Base-by-base conservation (phyloP, 2,329 filamentous ascomycete genomes). In the Botryosphaeria agaves region DNA sequence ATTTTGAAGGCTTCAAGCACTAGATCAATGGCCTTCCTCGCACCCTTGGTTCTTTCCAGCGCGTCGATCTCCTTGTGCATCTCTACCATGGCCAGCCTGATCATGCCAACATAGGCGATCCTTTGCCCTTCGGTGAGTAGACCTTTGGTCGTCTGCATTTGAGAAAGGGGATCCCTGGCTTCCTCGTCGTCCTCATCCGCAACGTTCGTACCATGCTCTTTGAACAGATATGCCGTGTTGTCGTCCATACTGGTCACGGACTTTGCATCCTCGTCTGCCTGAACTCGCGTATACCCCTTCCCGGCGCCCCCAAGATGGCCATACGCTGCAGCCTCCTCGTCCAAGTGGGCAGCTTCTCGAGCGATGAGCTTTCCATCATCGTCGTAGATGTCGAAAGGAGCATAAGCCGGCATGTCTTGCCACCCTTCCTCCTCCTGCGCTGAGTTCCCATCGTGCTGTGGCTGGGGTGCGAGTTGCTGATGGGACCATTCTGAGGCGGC, bases 161-260 rank as follows among this genome's bases (percentile, higher is more conserved):
- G 89, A 29, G 78, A 76, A 24, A 92, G 57, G 4, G 85, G 73
- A 53, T 95, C 89, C 31, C 85, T 47, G 9, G 47, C 71, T 35
- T 80, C 74, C 32, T 89, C 82, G 15, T 92, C 85, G 15, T 85
- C 80, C 30, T 59, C 57, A n/a, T 58, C 50, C 18, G 75, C 69
- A 21, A 61, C 44, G 4, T 69, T 59, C 7, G 68, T 66, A 2
- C 74, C 76, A 14, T 61, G 61, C 34, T 66, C 40, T 40, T 82
- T 87, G 62, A 98, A 98, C 3, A 98, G 66, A 50, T 98, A 98
- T 33, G 84, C 75, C 0, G 89, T 98, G 45, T 95, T 87, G 34
- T 98, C 89, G 48, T 98, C 89, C 73, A 98, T 73, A 56, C 87
- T 95, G 3, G 84, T 98, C 29, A 79, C 79, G 17, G 85, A 94